Base-by-base conservation (phyloP, 352 stramenopile genomes). In the Pythium sukuiense region DNA sequence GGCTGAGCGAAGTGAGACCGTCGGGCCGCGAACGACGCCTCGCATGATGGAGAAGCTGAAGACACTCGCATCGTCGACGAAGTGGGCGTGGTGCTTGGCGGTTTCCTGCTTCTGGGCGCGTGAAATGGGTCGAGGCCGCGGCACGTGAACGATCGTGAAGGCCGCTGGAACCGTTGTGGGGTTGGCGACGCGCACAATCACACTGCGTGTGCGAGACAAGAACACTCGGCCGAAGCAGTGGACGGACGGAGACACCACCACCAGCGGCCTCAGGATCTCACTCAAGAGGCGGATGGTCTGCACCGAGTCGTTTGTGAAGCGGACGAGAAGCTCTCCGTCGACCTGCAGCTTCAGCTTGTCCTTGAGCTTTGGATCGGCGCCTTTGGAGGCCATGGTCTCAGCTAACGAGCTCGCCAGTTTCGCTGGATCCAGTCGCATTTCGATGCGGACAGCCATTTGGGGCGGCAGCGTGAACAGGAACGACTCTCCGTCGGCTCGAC, bases 201-300 rank as follows among this genome's bases (percentile, higher is more conserved):
- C 65, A 2, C 56, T 72, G 0, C 82, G 79, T 6, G 64, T 70
- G 8, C 69, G 65, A 29, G 77, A 76, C 1, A 92, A 49, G 43
- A 91, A 82, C 35, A 92, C 79, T 16, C 71, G 81, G 8, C 84
- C 84, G 55, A 95, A 95, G 54, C 64, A 76, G 64, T 89, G 80
- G 6, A 83, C 69, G 0, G 83, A 85, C 5, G 86, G 86, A 3
- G 86, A 89, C 20, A 88, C 81, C 1, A 89, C 63, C 9, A 95
- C 55, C 20, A 78, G 70, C 32, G 86, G 84, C 6, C 72, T 68
- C 16, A 89, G 63, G 14, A 95, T 70, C 2, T 78, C 65, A 1
- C 75, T 73, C 30, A 64, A 55, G 7, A 95, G 76, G 0, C 65
- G 61, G 46, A 95, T 77, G 0, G 61, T 84, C 67, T 95, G 86